Conservation (phyloP, 108 stramenopile genomes). For the Nitzschia sp. region DNA sequence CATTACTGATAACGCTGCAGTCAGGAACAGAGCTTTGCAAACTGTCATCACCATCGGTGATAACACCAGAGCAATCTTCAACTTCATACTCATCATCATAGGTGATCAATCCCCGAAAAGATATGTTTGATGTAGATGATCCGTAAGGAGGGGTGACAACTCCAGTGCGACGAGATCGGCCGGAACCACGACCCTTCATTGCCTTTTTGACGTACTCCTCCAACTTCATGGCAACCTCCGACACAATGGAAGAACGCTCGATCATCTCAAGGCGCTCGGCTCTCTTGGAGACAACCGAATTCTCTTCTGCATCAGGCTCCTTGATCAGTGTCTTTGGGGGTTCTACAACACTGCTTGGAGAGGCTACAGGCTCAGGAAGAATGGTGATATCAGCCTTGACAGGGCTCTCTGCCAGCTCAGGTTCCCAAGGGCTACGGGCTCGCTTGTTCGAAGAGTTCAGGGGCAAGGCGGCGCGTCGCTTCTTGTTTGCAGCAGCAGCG, state of each 20-base stretch:
- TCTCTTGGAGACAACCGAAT: constrained; percentile 21
- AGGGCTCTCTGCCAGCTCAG: not conserved
- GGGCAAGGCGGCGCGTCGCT: not conserved
- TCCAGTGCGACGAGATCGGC: constrained; percentile 32
- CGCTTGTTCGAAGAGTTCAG: constrained; percentile 11
- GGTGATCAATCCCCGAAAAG: constrained; percentile 44
- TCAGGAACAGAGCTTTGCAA: not conserved
- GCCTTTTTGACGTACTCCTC: constrained; percentile 56
- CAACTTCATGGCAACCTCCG: constrained; percentile 57
- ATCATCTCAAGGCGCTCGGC: constrained; percentile 32
- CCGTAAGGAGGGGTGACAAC: constrained; percentile 59
- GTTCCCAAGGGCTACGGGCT: constrained; percentile 19
- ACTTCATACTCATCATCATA: constrained; percentile 62
- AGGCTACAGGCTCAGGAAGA: constrained; percentile 8
- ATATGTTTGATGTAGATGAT: constrained; percentile 13
- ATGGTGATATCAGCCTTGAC: constrained; percentile 25
- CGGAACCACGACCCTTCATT: constrained; percentile 29
- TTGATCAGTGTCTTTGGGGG: constrained; percentile 14
- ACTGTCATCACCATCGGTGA: constrained; percentile 45
- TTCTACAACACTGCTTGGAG: constrained; percentile 26
- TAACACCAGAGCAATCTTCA: constrained; percentile 21
- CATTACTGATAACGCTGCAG: not conserved
- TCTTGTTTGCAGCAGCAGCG: not conserved
- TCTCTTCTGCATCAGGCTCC: constrained; percentile 23
- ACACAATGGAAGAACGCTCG: constrained; percentile 48